A percentile compares a stretch with the other conserved stretches of the same genome.
Conservation (phyloP, 2,329 filamentous ascomycete genomes). For the Aaosphaeria arxii region DNA sequence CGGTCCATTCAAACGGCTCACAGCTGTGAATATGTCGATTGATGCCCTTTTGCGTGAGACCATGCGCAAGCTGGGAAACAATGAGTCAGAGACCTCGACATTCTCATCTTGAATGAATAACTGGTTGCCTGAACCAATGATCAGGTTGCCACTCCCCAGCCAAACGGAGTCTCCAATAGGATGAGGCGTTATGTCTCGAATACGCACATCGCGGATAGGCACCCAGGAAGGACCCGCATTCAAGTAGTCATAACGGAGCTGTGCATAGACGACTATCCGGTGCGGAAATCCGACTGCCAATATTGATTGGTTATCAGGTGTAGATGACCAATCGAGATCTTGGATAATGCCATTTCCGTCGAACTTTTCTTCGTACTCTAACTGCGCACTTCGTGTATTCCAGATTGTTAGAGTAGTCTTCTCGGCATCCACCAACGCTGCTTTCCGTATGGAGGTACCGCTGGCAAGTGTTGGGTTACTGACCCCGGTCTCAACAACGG, state of each 20-base stretch:
- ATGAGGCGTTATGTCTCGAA: conserved; percentile 78
- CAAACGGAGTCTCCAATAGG: conserved; percentile 92
- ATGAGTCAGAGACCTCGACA: conserved; percentile 62
- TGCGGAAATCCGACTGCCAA: conserved; percentile 91
- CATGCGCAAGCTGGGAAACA: conserved; percentile 56
- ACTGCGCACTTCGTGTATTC: conserved; percentile 77
- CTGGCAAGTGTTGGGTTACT: conserved; percentile 72
- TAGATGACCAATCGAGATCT: conserved; percentile 92
- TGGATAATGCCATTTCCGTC: conserved; percentile 71
- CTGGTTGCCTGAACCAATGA: conserved; percentile 88
- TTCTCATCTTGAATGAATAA: conserved; percentile 79
- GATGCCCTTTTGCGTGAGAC: conserved; percentile 48
- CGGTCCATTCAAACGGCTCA: conserved; percentile 80
- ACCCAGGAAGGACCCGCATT: conserved; percentile 89
- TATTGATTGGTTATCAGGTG: conserved; percentile 83
- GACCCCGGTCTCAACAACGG: conserved; percentile 76
- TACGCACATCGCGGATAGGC: conserved; percentile 76
- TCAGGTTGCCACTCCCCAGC: conserved; percentile 79
- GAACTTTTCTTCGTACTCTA: conserved; percentile 79
- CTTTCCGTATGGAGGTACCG: conserved; percentile 82
- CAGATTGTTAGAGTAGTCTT: conserved; percentile 81
- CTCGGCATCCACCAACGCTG: conserved; percentile 72
- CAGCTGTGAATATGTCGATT: conserved; percentile 75
- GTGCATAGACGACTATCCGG: conserved; percentile 74
- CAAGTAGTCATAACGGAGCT: conserved; percentile 89